Conservation (phyloP, 2,329 filamentous ascomycete genomes). For the Sporothrix brasiliensis region DNA sequence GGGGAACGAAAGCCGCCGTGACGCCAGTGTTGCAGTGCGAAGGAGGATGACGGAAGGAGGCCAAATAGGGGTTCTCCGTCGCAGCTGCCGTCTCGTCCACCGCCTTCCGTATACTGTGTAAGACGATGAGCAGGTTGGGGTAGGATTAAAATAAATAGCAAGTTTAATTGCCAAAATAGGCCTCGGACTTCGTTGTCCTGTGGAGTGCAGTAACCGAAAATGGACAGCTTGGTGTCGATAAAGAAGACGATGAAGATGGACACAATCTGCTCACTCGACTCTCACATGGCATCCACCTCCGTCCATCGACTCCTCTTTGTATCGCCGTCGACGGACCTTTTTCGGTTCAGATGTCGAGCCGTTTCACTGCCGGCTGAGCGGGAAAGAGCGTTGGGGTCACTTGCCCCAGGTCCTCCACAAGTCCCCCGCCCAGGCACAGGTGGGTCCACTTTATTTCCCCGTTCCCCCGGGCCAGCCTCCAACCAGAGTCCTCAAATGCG, state of each 20-base stretch:
- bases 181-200: constrained; percentile 12
- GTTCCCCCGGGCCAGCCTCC: constrained; percentile 34
- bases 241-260: not conserved
- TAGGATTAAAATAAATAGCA: constrained; percentile 16
- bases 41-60: not conserved
- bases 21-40: not conserved
- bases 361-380: constrained; percentile 28
- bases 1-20: not conserved
- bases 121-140: constrained; percentile 9
- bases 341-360: constrained; percentile 21
- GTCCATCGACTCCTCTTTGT: constrained; percentile 22
- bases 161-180: constrained; percentile 15
- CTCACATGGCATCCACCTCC: not conserved
- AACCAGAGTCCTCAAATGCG: not conserved
- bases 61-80: not conserved
- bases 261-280: not conserved
- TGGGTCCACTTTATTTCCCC: constrained; percentile 32
- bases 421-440: not conserved
- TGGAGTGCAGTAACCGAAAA: not conserved
- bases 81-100: not conserved
- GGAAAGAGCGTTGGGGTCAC: constrained; percentile 5
- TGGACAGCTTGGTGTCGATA: not conserved
- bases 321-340: constrained; percentile 22
- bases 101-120: constrained; percentile 21
- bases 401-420: constrained; percentile 15